Evolutionary conservation across 768 basidiomycete genomes (phyloP), one percentile per base, ranked within the genome.

Genomic region (Chalciporus pseudorubinellus): DNA sequence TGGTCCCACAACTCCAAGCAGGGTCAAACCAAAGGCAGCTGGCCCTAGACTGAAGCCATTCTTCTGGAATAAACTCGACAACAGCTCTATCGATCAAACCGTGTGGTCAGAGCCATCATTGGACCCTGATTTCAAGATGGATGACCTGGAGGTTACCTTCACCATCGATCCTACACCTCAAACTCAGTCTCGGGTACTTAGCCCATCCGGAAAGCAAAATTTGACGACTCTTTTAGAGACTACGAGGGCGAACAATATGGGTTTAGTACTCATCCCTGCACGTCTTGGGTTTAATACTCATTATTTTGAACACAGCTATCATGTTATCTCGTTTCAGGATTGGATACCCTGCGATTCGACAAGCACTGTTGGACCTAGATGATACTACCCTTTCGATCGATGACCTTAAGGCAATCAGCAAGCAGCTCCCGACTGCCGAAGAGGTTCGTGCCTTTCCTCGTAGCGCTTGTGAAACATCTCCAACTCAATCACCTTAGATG

Each of bases 1-100:
- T 26, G 51, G 44, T 11, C 44, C 71, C 14, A 67, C 70, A 9
- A 72, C 71, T 53, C 67, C 63, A 49, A 62, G 65, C 26, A 64
- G 60, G 31, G 57, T 53, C 34, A 72, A 66, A 46, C 53, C 60
- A 20, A 77, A 72, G 54, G 55, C 64, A 8, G 57, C 62, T 21
- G 74, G 73, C 12, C 82, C 84, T n/a, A 77, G 79, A 42, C 65
- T 91, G 46, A 87, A 88, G 67, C 89, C 94, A 2, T 93, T 97
- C 73, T 92, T 92, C 66, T 95, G 94, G 93, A 87, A 83, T 56
- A 95, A 95, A 59, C 55, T 94, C 5, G 70, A 76, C n/a, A 65
- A 63, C 12, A 58, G 73, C 7, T 62, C 70, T 6, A 58, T 77
- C 4, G 54, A 58, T 3, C 60, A 77, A 7, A 88, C 88, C 1